Conservation (phyloP, 2,329 filamentous ascomycete species). For the Arachnomyces sp. region DNA sequence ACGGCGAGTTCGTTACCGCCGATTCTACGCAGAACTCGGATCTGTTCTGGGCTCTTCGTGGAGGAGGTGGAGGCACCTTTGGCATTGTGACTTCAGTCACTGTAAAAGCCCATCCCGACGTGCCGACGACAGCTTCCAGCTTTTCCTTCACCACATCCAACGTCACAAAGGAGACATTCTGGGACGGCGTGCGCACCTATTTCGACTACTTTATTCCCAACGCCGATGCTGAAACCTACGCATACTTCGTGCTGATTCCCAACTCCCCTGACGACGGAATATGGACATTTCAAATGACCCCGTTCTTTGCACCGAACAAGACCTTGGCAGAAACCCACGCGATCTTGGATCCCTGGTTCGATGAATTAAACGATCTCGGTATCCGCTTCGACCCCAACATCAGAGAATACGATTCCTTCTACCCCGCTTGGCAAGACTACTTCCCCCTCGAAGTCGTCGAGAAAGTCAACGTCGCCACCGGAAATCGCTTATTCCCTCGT, state of each 20-base stretch:
- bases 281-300: conserved; percentile 20
- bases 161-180: conserved; percentile 37
- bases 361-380: conserved; percentile 17
- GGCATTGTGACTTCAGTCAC: conserved; percentile 47
- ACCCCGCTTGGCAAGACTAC: conserved; percentile 20
- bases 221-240: conserved; percentile 23
- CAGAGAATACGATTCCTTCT: conserved; percentile 22
- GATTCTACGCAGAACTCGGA: conserved; percentile 41
- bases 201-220: conserved; percentile 21
- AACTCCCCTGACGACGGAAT: not conserved
- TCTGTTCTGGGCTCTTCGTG: conserved; percentile 52
- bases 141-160: conserved; percentile 29
- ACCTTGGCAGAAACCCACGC: conserved; percentile 20
- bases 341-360: conserved; percentile 22
- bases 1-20: conserved; percentile 40
- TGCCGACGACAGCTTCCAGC: conserved; percentile 32
- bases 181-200: conserved; percentile 40
- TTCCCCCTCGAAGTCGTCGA: conserved; percentile 22
- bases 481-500: conserved; percentile 4
- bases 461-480: conserved; percentile 5
- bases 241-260: conserved; percentile 21
- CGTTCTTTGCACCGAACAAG: conserved; percentile 21
- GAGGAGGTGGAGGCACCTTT: conserved; percentile 50
- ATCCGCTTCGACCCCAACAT: conserved; percentile 19
- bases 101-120: conserved; percentile 39